Evolutionary conservation across 768 basidiomycete genomes (phyloP).

Genomic region (Tricholoma hemisulphureum): DNA sequence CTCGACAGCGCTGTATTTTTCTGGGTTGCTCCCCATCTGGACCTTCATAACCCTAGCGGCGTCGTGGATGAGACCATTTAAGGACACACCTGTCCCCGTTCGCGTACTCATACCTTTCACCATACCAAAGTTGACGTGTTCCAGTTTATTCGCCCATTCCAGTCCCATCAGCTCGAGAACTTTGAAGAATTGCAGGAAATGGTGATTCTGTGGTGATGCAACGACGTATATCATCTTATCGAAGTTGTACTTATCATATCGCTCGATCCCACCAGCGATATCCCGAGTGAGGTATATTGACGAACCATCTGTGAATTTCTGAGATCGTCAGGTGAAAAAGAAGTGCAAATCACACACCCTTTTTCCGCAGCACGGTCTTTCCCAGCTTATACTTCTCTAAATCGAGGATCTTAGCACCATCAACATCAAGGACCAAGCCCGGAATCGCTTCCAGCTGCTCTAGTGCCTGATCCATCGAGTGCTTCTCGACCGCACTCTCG

Average conservation of each 20-base stretch:
- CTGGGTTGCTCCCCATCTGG: slow-evolving; percentile 93
- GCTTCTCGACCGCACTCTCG: slow-evolving; percentile 77
- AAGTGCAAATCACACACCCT: slow-evolving; percentile 43
- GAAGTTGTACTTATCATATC: slow-evolving; percentile 86
- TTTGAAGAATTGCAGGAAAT: slow-evolving; percentile 92
- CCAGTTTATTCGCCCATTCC: slow-evolving; percentile 77
- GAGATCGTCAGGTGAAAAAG: not conserved
- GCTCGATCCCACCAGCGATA: slow-evolving; percentile 90
- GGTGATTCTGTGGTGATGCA: slow-evolving; percentile 82
- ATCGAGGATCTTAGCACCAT: slow-evolving; percentile 86
- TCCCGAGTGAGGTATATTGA: slow-evolving; percentile 95
- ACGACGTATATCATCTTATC: slow-evolving; percentile 93
- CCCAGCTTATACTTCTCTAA: slow-evolving; percentile 88
- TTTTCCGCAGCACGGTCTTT: slow-evolving; percentile 88
- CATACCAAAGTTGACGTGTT: slow-evolving; percentile 89
- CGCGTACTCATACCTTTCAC: slow-evolving; percentile 95
- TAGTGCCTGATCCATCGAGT: slow-evolving; percentile 73
- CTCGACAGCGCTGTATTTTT: slow-evolving; percentile 85
- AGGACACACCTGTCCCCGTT: slow-evolving; percentile 91
- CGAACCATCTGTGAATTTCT: slow-evolving; percentile 67
- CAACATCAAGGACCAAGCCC: slow-evolving; percentile 69
- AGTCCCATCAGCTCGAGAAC: slow-evolving; percentile 86
- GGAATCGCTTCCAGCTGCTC: slow-evolving; percentile 59
- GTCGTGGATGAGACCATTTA: slow-evolving; percentile 90
- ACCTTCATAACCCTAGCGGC: slow-evolving; percentile 91